phyloP scores from a whole-genome alignment of 257 asterid genomes.

The Galeopsis tetrahit region DNA sequence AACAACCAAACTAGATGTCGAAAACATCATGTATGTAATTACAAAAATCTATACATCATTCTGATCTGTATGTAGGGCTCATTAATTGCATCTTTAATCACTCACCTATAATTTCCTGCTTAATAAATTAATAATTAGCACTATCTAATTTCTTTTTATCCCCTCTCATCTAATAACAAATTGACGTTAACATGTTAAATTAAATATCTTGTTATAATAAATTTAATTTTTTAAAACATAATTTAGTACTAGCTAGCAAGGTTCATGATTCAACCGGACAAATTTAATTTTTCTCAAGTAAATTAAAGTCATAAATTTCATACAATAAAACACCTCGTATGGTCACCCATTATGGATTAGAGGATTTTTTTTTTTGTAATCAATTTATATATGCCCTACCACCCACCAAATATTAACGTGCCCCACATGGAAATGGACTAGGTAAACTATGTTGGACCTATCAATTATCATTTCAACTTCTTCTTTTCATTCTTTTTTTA shows the following conservation, averaged over 20 bases:
- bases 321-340: neutral
- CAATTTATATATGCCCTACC: neutral
- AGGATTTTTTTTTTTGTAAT: neutral
- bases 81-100: neutral
- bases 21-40: neutral
- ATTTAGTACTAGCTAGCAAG: neutral
- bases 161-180: neutral
- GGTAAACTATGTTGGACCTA: neutral
- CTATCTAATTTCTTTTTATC: neutral
- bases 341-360: slow-evolving; percentile 7
- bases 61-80: slow-evolving; percentile 2
- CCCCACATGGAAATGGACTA: slow-evolving; percentile 10
- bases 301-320: neutral
- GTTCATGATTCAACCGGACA: neutral
- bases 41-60: slow-evolving; percentile 1
- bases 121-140: neutral
- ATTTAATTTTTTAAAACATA: neutral
- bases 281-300: neutral
- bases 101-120: neutral
- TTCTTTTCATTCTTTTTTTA: neutral
- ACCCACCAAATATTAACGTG: slow-evolving; percentile 5
- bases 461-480: neutral
- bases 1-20: neutral
- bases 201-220: neutral
- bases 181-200: neutral